Conservation (phyloP, 2,329 filamentous ascomycete species). For the Claviceps citrina region DNA sequence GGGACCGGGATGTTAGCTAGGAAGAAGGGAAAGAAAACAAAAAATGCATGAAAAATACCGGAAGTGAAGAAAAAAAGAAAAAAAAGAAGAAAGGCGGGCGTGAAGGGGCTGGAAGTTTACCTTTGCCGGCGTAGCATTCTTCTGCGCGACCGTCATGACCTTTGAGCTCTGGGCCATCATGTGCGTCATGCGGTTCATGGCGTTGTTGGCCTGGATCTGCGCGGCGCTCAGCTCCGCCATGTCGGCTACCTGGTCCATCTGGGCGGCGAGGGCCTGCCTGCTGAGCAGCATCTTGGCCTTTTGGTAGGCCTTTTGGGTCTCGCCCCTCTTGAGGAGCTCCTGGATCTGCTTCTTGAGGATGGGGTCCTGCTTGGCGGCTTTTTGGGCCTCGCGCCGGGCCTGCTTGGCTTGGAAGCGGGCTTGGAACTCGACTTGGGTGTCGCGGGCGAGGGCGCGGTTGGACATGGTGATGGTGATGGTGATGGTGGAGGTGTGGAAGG, state of each 20-base stretch:
- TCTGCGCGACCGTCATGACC: constrained; percentile 43
- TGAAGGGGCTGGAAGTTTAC: no score
- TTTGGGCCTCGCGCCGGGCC: constrained; percentile 43
- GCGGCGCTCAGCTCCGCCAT: constrained; percentile 45
- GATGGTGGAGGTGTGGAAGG: no score
- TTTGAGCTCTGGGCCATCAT: constrained; percentile 46
- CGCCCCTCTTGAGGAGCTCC: constrained; percentile 45
- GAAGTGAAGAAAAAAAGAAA: background rate
- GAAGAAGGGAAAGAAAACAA: background rate
- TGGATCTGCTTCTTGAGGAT: constrained; percentile 48
- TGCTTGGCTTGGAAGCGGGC: constrained; percentile 49
- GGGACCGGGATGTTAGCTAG: no score
- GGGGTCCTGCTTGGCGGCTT: constrained; percentile 45
- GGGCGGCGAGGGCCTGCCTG: constrained; percentile 45
- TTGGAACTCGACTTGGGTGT: constrained; percentile 49
- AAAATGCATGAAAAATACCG: no score
- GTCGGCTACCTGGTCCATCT: constrained; percentile 50
- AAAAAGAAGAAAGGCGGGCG: constrained; percentile 6
- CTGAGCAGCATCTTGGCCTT: constrained; percentile 48
- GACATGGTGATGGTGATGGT: constrained; percentile 42
- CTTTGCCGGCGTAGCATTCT: constrained; percentile 43
- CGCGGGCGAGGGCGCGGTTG: constrained; percentile 42
- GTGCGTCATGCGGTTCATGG: constrained; percentile 49
- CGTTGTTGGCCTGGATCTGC: constrained; percentile 49
- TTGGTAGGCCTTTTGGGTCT: constrained; percentile 47